A percentile compares a stretch with the other conserved stretches of the same genome.
Conservation (phyloP, 73 alveolate genomes). For the Tetrahymena thermophila region DNA sequence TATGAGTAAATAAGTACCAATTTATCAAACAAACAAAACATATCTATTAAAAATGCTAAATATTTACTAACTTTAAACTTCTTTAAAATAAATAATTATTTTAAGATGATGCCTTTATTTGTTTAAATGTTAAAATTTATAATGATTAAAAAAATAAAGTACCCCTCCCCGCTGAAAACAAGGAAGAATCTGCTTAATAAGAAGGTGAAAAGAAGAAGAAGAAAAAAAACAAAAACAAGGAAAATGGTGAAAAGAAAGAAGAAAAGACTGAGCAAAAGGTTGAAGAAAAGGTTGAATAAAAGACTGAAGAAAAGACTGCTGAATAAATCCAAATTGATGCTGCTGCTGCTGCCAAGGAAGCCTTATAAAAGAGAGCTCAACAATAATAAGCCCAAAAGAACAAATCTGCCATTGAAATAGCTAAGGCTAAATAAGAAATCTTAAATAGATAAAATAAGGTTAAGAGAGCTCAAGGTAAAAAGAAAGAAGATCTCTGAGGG, state of each 20-base stretch:
- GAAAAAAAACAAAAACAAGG: not conserved
- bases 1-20: too few relatives aligned
- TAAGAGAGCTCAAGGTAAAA: not conserved
- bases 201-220: not conserved
- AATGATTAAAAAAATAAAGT: not conserved
- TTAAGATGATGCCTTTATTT: not conserved
- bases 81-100: too few relatives aligned
- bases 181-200: not conserved
- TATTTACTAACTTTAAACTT: too few relatives aligned
- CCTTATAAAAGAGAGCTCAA: not conserved
- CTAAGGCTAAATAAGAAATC: not conserved
- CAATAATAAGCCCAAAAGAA: not conserved
- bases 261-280: not conserved
- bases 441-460: not conserved
- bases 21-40: too few relatives aligned
- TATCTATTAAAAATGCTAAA: too few relatives aligned
- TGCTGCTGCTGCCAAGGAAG: not conserved
- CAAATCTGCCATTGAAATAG: not conserved
- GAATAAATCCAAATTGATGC: not conserved
- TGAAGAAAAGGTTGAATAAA: not conserved
- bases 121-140: not conserved
- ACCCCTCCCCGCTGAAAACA: not conserved
- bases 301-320: not conserved
- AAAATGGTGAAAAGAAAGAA: not conserved
- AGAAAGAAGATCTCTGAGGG: not conserved